Evolutionary conservation across 1,284 basidiomycete species (phyloP), one percentile per base, ranked within the genome.

Genomic region (Moniliophthora roreri): DNA sequence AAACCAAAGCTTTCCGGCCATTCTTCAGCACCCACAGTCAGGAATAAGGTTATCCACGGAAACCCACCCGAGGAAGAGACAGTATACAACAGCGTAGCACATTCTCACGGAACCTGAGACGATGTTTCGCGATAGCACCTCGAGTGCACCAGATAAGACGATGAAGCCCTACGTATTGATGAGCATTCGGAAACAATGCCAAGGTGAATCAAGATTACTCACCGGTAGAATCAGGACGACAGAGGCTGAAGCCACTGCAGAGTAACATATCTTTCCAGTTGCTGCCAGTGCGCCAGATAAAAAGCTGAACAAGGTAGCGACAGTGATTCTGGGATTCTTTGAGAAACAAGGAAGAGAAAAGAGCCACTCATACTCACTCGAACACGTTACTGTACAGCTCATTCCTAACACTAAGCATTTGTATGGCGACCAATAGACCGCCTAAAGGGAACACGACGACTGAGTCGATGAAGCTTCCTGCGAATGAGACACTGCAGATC

Each of bases 361-460:
- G 34, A 39, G 47, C 26, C 26, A 23, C n/a, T 40, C 47, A 28
- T 16, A 76, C 82, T 45, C 55, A 88, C 82, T 95, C 94, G 61
- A 94, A 93, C 26, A 93, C 81, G 58, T 93, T 93, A 13, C 83
- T 86, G 66, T 93, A 94, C 36, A 97, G 71, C 69, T 95, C 91
- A 63, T 92, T 90, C 57, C 84, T 77, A 8, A 82, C 82, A 9
- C 87, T 85, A 36, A 92, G 67, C 48, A 88, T 75, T 65, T 95
- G 92, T n/a, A 92, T 80, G 41, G 74, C 69, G 18, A 92, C 85
- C 26, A 97, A 78, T 9, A 94, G 74, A n/a, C 81, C 82, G 11
- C 94, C 93, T 10, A 96, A 78, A 0, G 91, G 91, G 60, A 89
- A 88, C 1, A 84, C 78, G 51, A 85, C 77, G 35, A 94, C 69